These are phyloP conservation scores for Suillus subalutaceus DNA, from an alignment of 768 basidiomycete species.

Conservation along the genomic window DNA sequence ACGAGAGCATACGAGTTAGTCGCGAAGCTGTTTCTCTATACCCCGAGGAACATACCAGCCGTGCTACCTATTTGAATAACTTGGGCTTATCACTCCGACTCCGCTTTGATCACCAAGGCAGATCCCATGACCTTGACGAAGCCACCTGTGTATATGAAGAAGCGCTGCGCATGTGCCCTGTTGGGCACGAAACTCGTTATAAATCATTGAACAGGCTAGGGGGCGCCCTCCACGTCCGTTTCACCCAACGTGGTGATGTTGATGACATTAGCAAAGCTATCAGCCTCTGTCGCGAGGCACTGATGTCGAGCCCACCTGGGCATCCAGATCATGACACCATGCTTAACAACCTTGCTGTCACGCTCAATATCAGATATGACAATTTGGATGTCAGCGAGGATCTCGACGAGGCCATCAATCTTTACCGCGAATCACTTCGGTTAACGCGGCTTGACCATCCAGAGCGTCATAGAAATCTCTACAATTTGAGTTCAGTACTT, in stretches of 20 bases:
- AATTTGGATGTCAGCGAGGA: not conserved
- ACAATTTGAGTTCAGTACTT: not conserved
- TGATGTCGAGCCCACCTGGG: not conserved
- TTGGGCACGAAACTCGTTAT: not conserved
- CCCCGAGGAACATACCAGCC: accelerated
- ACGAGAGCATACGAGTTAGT: not conserved
- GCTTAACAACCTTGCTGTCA: not conserved
- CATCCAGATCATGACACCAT: accelerated
- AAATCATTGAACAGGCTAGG: not conserved
- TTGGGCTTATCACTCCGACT: not conserved
- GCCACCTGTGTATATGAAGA: not conserved
- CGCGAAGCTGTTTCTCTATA: not conserved
- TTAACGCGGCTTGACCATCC: not conserved
- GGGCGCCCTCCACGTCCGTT: accelerated
- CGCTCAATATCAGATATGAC: not conserved
- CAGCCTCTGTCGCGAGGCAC: not conserved
- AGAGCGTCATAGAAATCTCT: not conserved
- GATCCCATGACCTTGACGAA: not conserved
- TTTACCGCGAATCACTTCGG: not conserved
- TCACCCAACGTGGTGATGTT: too few species aligned
- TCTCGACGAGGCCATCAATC: not conserved
- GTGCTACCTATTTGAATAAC: not conserved
- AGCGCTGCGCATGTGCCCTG: not conserved
- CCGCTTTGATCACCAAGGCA: not conserved
- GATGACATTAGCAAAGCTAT: not conserved